Base-by-base conservation (phyloP, 176 grass and related monocot species). In the Lolium multiflorum region DNA sequence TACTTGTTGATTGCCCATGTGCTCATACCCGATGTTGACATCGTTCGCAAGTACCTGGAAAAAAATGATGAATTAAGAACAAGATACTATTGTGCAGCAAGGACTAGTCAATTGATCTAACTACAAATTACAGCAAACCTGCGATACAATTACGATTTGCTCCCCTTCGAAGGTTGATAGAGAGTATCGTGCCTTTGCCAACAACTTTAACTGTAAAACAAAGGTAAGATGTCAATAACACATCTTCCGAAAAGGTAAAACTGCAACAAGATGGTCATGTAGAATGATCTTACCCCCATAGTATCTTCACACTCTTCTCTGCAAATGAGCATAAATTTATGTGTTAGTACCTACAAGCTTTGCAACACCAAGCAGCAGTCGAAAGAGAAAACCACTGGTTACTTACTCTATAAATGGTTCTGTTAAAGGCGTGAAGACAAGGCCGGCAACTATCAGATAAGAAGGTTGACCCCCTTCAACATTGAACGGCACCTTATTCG, bases 371-470 rank as follows among this genome's bases (percentile, higher is more conserved):
- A 83, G 37, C 37, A 88, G 17, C 4, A 11, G n/a, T 21, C 78
- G 57, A 66, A 90, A 66, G 58, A 43, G 77, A 11, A 47, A 31
- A 57, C 18, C 16, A 84, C 48, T 49, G 11, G 38, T 54, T 84
- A 91, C 97, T 94, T 86, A 98, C 97, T 96, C 90, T 91, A 98
- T 92, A 84, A 98, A 92, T 76, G 94, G 88, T 82, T 96, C 94
- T 61, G 97, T 94, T 83, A 98, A 94, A 76, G 97, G 93, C 44
- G 97, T 98, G 80, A 98, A 98, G 74, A 98, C 97, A 87, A 98
- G 97, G 61, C 97, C 97, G 0, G 93, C 93, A 38, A 98, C 86
- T 91, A 98, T 96, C 66, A 98, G 84, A 86, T 94, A 98, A 11
- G 97, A 96, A 91, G 97, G 97, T 76, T 96, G 93, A 3, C 90